phyloP scores from a whole-genome alignment of 495 filamentous ascomycete species.

The Hapsidospora chrysogenum region DNA sequence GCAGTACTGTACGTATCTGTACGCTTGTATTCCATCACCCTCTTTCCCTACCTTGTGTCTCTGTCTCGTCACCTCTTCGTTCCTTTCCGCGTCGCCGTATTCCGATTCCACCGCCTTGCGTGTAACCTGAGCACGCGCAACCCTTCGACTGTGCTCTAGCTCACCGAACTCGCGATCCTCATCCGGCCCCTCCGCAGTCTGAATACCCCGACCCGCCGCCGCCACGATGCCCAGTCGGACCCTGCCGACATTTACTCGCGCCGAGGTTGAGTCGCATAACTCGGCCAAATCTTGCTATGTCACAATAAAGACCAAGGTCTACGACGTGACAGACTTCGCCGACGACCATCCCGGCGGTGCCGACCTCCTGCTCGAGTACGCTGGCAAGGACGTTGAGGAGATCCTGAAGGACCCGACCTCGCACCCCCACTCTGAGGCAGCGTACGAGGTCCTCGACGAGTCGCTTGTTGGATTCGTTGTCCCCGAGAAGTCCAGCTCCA shows the following conservation, averaged over 20 bases:
- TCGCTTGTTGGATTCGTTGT: conserved; percentile 63
- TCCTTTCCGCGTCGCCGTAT: too few relatives aligned
- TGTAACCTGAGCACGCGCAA: too few relatives aligned
- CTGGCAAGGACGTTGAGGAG: conserved; percentile 65
- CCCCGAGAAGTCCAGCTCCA: conserved; percentile 21
- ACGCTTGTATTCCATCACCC: too few relatives aligned
- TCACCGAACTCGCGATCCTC: too few relatives aligned
- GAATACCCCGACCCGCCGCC: too few relatives aligned
- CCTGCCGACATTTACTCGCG: conserved; percentile 60
- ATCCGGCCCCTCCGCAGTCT: too few relatives aligned
- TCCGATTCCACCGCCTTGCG: too few relatives aligned
- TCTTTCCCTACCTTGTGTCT: too few relatives aligned
- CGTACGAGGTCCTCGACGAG: conserved; percentile 80
- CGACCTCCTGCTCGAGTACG: conserved; percentile 79
- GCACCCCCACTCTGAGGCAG: conserved; percentile 73
- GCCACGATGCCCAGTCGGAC: conserved; percentile 32
- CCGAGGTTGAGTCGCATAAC: conserved; percentile 71
- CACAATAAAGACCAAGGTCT: conserved; percentile 75
- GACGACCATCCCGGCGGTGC: conserved; percentile 79
- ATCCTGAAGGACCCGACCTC: conserved; percentile 75
- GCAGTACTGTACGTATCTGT: too few relatives aligned
- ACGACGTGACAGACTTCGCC: conserved; percentile 84
- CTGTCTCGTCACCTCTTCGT: too few relatives aligned
- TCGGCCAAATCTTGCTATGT: conserved; percentile 80
- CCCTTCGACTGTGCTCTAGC: too few relatives aligned